phyloP scores from a whole-genome alignment of 176 grass and related monocot genomes.

The Lolium perenne region DNA sequence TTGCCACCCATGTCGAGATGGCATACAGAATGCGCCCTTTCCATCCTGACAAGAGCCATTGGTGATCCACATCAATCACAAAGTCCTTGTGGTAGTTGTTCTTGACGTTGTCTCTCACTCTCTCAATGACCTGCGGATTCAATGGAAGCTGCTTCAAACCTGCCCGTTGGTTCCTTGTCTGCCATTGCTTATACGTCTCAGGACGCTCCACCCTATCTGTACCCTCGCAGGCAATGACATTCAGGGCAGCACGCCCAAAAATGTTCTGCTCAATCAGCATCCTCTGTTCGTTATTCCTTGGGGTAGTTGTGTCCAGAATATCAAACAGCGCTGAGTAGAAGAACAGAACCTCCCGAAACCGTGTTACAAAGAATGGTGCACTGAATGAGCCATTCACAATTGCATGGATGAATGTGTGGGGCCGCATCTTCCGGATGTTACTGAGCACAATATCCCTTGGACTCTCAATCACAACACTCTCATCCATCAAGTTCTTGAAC shows the following conservation, averaged over 20 bases:
- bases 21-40: constrained; percentile 79
- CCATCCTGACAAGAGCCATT: constrained; percentile 86
- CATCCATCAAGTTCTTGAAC: constrained; percentile 80
- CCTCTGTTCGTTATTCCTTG: constrained; percentile 71
- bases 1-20: constrained; percentile 66
- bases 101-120: constrained; percentile 56
- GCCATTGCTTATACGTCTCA: constrained; percentile 93
- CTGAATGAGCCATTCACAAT: constrained; percentile 75
- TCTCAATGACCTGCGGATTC: constrained; percentile 52
- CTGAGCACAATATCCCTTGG: constrained; percentile 69
- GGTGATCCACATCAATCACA: constrained; percentile 72
- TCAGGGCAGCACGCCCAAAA: constrained; percentile 66
- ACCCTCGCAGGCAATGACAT: constrained; percentile 79
- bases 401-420: constrained; percentile 64
- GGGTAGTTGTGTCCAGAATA: constrained; percentile 72
- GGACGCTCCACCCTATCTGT: constrained; percentile 78
- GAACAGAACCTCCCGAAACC: constrained; percentile 81
- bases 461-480: constrained; percentile 73
- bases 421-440: constrained; percentile 66
- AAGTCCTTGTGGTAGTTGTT: constrained; percentile 78
- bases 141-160: constrained; percentile 76
- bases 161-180: constrained; percentile 73
- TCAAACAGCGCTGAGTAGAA: constrained; percentile 79
- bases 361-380: constrained; percentile 83
- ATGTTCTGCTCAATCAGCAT: constrained; percentile 76